These are phyloP conservation scores for Phlyctochytrium bullatum DNA, from an alignment of 192 early-diverging fungal species.

Conservation along the genomic window DNA sequence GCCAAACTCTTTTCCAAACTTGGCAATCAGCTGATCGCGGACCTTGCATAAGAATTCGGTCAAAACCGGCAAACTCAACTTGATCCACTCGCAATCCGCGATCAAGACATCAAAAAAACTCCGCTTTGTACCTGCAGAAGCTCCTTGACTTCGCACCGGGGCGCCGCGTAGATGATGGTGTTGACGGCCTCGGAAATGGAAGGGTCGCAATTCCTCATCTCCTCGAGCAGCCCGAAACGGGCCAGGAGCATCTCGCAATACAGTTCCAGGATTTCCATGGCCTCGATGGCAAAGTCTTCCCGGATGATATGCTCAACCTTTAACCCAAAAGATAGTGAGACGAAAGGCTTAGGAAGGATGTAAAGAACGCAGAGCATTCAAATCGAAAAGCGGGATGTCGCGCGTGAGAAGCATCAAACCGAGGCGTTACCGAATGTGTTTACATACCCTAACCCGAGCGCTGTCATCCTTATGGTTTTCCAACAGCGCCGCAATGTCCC, in stretches of 20 bases:
- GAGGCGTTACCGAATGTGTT: no score
- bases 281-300: conserved; percentile 91
- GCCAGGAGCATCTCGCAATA: conserved; percentile 86
- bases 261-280: conserved; percentile 89
- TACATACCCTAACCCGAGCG: conserved; percentile 73
- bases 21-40: conserved; percentile 58
- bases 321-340: not conserved
- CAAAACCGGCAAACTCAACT: no score
- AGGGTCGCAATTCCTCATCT: conserved; percentile 77
- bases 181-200: conserved; percentile 84
- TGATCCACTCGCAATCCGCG: no score
- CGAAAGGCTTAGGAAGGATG: no score
- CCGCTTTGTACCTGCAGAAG: conserved; percentile 45
- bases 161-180: conserved; percentile 88
- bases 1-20: conserved; percentile 84
- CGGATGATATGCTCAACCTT: conserved; percentile 86
- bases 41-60: no score
- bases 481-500: conserved; percentile 79
- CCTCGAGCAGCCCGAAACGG: conserved; percentile 83
- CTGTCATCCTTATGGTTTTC: conserved; percentile 82
- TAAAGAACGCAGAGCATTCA: no score
- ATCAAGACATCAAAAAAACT: no score
- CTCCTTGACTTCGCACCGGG: conserved; percentile 83
- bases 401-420: no score
- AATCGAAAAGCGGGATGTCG: no score